Base-by-base conservation (phyloP, 495 filamentous ascomycete genomes). In the Clavariopsis aquatica region DNA sequence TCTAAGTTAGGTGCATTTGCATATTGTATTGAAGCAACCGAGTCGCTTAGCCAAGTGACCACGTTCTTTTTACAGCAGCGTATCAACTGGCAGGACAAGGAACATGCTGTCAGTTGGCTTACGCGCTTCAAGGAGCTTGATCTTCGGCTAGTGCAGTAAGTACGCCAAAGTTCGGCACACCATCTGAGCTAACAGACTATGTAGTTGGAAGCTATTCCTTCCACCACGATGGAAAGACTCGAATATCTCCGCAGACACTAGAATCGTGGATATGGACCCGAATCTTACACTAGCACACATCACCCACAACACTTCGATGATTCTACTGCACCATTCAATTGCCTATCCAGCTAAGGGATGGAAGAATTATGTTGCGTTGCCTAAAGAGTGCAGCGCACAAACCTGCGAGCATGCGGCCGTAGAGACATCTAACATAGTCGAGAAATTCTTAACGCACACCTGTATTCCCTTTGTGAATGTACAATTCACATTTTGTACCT, bases 61-160 rank as follows among this genome's bases (percentile, higher is more conserved):
- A 61, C 58, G 17, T 61, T 61, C 28, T 61, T 61, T 22, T 26
- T 61, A 8, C 58, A 61, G 31, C 58, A 61, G 51, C 58, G 58
- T 3, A 38, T 61, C 46, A 61, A 61, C 22, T 61, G 58, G 58
- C 58, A 61, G 20, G 47, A 61, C 19, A 51, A 52, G 20, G 47
- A 61, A 28, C 47, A 61, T 52, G 58, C 58, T 4, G 28, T 61
- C 6, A 52, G 26, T 41, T 61, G 58, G 58, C 31, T 61, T 5
- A 51, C 46, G 7, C 24, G 58, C 7, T 61, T 61, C 22, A 61
- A 61, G 22, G 47, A 61, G 20, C 24, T 59, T 12, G 56, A 59
- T 31, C 27, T 59, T 17, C 20, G 56, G 29, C 56, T 59, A 13
- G 56, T 59, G 15, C 56, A 59, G 47, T 51, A 28, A 51, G 47